A percentile compares a stretch with the other conserved stretches of the same genome.
phyloP scores from a whole-genome alignment of 768 basidiomycete genomes.

The Panaeolus papilionaceus region DNA sequence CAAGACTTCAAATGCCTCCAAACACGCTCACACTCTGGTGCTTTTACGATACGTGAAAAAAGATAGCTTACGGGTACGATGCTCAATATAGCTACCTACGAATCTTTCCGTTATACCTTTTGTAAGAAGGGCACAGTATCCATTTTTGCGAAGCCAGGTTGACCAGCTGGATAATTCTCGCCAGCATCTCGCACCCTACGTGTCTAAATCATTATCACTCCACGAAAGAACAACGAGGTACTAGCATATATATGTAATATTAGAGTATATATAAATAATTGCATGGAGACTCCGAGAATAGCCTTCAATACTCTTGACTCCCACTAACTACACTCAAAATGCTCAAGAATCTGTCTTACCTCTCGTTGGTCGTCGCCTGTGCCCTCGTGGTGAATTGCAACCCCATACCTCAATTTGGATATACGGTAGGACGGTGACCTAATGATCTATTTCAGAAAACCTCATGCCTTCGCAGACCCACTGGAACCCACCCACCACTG shows the following conservation, averaged over 20 bases:
- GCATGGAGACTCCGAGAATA: neutral
- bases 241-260: neutral
- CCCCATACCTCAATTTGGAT: neutral
- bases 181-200: neutral
- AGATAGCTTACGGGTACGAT: too few species aligned
- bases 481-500: neutral
- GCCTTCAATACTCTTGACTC: neutral
- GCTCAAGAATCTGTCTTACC: neutral
- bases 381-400: neutral
- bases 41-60: too few species aligned
- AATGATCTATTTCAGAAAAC: too few species aligned
- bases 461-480: neutral
- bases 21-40: too few species aligned
- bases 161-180: constrained; percentile 3
- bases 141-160: too few species aligned
- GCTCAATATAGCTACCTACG: too few species aligned
- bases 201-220: constrained; percentile 1
- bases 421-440: neutral
- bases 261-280: neutral
- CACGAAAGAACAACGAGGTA: neutral
- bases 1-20: too few species aligned
- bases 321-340: neutral
- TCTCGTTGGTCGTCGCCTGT: neutral
- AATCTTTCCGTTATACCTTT: too few species aligned
- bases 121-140: too few species aligned